phyloP scores from a whole-genome alignment of 371 early-diverging fungal genomes.

The Mortierella sp. region DNA sequence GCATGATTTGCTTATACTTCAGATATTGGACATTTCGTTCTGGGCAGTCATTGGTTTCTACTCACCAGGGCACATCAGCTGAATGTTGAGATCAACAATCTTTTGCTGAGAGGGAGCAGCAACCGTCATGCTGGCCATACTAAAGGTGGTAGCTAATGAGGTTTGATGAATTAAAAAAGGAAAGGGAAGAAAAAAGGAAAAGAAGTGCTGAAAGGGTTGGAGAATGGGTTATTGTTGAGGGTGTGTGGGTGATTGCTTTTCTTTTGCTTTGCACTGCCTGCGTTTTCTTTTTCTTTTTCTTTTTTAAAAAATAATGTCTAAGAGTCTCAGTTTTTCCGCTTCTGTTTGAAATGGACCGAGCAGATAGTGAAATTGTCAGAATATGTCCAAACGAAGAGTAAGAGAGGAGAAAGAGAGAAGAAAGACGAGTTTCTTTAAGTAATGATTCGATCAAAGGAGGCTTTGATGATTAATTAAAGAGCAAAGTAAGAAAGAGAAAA shows the following conservation, averaged over 20 bases:
- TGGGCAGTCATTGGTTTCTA: not conserved
- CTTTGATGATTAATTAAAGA: not conserved
- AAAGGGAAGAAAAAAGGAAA: too few relatives aligned
- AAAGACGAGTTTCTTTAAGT: not conserved
- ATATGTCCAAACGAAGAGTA: not conserved
- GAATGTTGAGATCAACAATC: constrained; percentile 50
- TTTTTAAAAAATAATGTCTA: not conserved
- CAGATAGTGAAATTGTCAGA: constrained; percentile 7
- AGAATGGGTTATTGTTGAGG: not conserved
- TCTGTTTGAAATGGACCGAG: not conserved
- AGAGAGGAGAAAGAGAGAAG: not conserved
- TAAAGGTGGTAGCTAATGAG: not conserved
- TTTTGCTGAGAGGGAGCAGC: constrained; percentile 28
- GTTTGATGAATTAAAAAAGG: too few relatives aligned
- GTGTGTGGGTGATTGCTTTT: constrained; percentile 8
- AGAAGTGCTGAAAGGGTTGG: not conserved
- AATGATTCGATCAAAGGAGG: not conserved
- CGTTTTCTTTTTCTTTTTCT: not conserved
- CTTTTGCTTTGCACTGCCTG: not conserved
- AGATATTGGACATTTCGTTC: too few relatives aligned
- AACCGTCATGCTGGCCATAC: constrained; percentile 39
- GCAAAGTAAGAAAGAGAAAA: too few relatives aligned
- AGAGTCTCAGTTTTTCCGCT: not conserved
- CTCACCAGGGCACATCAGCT: constrained; percentile 57
- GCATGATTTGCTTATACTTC: not conserved